phyloP scores from a whole-genome alignment of 169 alveolate genomes.

The Plasmodium gaboni region DNA sequence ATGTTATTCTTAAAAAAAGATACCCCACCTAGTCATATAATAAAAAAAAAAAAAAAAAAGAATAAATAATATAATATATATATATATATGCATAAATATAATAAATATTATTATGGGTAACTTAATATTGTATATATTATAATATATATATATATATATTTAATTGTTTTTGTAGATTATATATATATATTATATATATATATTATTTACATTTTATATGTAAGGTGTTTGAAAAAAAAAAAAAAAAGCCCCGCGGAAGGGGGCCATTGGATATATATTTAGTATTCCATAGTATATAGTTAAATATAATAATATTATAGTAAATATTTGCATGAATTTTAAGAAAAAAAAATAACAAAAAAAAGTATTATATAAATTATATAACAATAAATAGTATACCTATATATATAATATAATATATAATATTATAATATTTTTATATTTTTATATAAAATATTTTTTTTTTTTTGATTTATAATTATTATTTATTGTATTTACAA shows the following conservation, averaged over 20 bases:
- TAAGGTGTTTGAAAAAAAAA: background rate
- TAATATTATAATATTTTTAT: too few species aligned
- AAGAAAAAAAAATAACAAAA: slow-evolving; percentile 1
- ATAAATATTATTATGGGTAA: background rate
- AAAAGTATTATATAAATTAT: background rate
- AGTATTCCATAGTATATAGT: background rate
- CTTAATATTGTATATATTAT: too few species aligned
- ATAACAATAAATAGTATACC: too few species aligned
- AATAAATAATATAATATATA: background rate
- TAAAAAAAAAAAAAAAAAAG: too few species aligned
- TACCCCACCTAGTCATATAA: too few species aligned
- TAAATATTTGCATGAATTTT: background rate
- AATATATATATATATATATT: background rate
- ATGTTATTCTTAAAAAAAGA: too few species aligned
- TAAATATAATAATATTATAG: background rate
- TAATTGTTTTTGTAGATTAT: background rate
- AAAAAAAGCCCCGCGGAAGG: slow-evolving; percentile 49
- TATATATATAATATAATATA: too few species aligned
- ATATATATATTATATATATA: background rate
- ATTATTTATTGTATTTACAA: too few species aligned
- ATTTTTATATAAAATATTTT: too few species aligned
- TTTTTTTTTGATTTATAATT: too few species aligned
- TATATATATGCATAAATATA: background rate
- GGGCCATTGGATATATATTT: slow-evolving; percentile 39
- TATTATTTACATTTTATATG: background rate